Percentiles rank a stretch among this genome's conserved stretches.
Evolutionary conservation across 768 basidiomycete species (phyloP).

Genomic region (Tubosaeta brunneosetosa): DNA sequence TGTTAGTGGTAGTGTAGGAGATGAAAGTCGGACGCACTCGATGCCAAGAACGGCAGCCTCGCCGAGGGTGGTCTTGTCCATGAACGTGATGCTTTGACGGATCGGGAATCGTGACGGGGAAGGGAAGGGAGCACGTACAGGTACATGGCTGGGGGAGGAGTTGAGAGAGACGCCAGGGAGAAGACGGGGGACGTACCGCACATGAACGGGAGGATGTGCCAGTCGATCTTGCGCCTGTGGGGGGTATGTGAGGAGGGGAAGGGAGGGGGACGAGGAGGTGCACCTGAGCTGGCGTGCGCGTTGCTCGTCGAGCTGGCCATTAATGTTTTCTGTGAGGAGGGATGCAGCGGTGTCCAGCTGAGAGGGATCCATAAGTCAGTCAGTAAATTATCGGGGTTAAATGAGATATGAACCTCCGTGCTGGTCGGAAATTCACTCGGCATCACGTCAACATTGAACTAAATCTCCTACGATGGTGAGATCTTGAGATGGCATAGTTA

Average conservation of each 20-base stretch:
- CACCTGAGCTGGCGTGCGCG: slow-evolving; percentile 52
- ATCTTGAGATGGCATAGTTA: too few relatives aligned
- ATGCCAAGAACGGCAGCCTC: slow-evolving; percentile 71
- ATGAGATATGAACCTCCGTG: too few relatives aligned
- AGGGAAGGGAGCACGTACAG: slow-evolving; percentile 30
- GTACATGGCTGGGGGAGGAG: slow-evolving; percentile 51
- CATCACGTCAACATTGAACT: too few relatives aligned
- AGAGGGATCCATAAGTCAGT: slow-evolving; percentile 7
- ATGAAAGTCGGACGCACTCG: slow-evolving; percentile 36
- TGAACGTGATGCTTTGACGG: slow-evolving; percentile 61
- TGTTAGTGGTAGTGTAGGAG: background rate
- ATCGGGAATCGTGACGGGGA: background rate
- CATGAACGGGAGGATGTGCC: slow-evolving; percentile 77
- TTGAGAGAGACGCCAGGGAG: too few relatives aligned
- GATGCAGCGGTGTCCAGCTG: slow-evolving; percentile 55
- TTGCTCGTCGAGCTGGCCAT: slow-evolving; percentile 43
- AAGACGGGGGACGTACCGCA: slow-evolving; percentile 52
- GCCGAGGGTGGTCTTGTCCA: slow-evolving; percentile 70
- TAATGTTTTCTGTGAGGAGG: slow-evolving; percentile 40
- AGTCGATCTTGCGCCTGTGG: slow-evolving; percentile 75
- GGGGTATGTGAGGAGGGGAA: background rate
- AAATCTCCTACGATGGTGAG: too few relatives aligned
- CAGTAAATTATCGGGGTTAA: too few relatives aligned
- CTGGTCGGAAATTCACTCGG: too few relatives aligned
- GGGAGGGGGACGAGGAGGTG: too few relatives aligned